Conservation (phyloP, 2,329 filamentous ascomycete genomes). For the Dothistroma septosporum region DNA sequence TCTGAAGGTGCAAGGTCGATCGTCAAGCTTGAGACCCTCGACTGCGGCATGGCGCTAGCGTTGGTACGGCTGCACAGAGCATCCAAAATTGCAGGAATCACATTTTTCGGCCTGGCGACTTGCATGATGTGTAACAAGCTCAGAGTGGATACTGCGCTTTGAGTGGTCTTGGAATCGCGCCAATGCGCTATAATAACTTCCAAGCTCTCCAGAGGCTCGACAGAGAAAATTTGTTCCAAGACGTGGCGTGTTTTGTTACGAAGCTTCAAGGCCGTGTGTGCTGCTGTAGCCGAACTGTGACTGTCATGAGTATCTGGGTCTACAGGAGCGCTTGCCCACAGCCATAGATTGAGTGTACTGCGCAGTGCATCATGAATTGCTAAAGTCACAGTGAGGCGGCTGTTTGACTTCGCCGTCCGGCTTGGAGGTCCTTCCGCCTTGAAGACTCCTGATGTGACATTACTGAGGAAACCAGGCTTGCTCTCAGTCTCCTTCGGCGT, state of each 20-base stretch:
- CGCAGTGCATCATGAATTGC: constrained; percentile 94
- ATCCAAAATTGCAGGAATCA: constrained; percentile 91
- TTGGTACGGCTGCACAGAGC: constrained; percentile 94
- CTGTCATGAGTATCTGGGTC: constrained; percentile 58
- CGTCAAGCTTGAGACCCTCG: constrained; percentile 81
- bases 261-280: constrained; percentile 89
- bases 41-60: constrained; percentile 69
- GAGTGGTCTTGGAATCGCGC: constrained; percentile 50
- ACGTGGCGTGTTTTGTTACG: constrained; percentile 82
- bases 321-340: constrained; percentile 70
- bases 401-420: constrained; percentile 85
- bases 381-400: constrained; percentile 86
- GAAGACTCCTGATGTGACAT: constrained; percentile 90
- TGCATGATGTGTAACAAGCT: constrained; percentile 87
- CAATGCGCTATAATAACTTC: constrained; percentile 87
- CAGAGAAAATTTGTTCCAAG: constrained; percentile 86
- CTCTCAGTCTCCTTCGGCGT: constrained; percentile 70
- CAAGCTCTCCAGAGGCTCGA: constrained; percentile 86
- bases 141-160: constrained; percentile 59
- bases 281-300: constrained; percentile 67
- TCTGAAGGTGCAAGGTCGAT: constrained; percentile 79
- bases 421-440: constrained; percentile 64
- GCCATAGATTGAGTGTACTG: constrained; percentile 91
- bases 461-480: constrained; percentile 81
- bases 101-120: constrained; percentile 83